Evolutionary conservation across 345 rosid genomes (phyloP).

Genomic region (Eucalyptus rudis): DNA sequence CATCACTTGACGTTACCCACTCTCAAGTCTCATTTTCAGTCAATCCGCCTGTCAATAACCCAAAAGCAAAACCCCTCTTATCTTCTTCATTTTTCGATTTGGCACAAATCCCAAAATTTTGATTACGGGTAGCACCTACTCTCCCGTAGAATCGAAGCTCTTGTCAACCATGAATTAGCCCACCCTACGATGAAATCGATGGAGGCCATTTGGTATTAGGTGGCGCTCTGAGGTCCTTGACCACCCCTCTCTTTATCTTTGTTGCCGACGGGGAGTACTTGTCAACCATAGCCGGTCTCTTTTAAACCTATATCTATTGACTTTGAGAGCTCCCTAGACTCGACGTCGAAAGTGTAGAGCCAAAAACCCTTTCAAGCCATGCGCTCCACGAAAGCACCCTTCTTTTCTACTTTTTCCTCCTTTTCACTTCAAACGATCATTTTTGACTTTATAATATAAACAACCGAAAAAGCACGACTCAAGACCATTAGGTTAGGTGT

Average conservation of each 20-base stretch:
- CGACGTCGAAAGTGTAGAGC: background rate
- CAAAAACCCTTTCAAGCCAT: background rate
- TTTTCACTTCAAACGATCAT: background rate
- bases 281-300: background rate
- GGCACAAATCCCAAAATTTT: background rate
- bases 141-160: background rate
- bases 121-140: background rate
- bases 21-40: background rate
- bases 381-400: background rate
- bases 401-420: background rate
- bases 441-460: background rate
- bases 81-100: background rate
- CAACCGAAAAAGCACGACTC: background rate
- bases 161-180: background rate
- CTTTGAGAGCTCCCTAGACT: background rate
- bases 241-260: accelerated
- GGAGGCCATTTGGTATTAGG: background rate
- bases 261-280: background rate
- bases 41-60: background rate
- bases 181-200: background rate
- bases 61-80: background rate
- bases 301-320: background rate
- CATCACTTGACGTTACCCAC: background rate
- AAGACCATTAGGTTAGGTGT: background rate
- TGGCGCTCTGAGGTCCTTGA: background rate